phyloP scores from a whole-genome alignment of 1,284 basidiomycete species.

The Fomitopsis schrenkii region DNA sequence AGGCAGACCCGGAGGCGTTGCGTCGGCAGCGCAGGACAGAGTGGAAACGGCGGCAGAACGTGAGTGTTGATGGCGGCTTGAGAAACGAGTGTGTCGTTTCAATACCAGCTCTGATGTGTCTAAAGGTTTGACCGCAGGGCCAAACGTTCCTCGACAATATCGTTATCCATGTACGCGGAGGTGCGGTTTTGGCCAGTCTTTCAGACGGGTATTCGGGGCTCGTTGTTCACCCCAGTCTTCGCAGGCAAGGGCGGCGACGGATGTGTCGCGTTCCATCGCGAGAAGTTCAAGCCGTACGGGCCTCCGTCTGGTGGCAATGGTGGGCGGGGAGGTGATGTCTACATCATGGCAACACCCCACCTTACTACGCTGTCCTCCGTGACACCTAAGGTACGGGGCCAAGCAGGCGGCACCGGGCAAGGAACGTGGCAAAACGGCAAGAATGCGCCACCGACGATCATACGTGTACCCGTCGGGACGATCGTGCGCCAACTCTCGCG shows the following conservation, averaged over 20 bases:
- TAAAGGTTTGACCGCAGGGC: constrained; percentile 42
- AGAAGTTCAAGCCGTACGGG: constrained; percentile 74
- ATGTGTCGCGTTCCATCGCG: constrained; percentile 79
- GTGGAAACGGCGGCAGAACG: constrained; percentile 72
- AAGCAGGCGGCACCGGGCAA: constrained; percentile 66
- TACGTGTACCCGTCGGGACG: constrained; percentile 86
- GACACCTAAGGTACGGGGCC: constrained; percentile 62
- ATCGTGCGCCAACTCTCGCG: constrained; percentile 74
- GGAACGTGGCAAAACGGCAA: constrained; percentile 86
- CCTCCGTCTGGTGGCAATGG: constrained; percentile 91
- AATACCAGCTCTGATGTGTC: neutral
- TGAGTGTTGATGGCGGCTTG: constrained; percentile 28
- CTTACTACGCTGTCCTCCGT: constrained; percentile 78
- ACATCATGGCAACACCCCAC: constrained; percentile 71
- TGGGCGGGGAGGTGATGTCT: constrained; percentile 83
- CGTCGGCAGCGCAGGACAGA: constrained; percentile 53
- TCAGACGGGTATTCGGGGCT: constrained; percentile 7
- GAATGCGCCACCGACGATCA: constrained; percentile 65
- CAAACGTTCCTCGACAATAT: constrained; percentile 80
- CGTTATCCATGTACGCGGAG: constrained; percentile 72
- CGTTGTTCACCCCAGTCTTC: constrained; percentile 10
- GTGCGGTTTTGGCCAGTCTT: constrained; percentile 34
- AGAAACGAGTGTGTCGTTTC: neutral
- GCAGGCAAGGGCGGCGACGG: constrained; percentile 81
- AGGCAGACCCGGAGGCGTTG: constrained; percentile 14